Percentiles rank a stretch among this genome's conserved stretches.
Evolutionary conservation across 495 filamentous ascomycete genomes (phyloP).

Genomic region (Podospora conica): DNA sequence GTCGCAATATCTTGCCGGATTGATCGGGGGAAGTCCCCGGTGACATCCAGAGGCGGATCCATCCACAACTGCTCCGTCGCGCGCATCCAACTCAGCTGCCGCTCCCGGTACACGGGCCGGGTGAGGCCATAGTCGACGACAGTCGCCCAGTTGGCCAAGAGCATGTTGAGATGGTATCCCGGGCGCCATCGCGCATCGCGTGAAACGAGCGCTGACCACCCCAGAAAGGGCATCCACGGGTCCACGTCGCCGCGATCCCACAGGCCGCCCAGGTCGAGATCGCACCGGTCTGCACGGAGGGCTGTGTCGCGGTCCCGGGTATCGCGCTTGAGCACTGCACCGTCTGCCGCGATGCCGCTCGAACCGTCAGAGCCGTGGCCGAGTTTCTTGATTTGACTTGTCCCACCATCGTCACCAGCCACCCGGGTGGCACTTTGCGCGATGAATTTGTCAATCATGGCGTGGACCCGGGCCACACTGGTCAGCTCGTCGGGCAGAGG

Average conservation of each 20-base stretch:
- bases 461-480: background rate
- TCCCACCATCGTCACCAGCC: background rate
- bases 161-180: constrained; percentile 1
- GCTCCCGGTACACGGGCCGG: background rate
- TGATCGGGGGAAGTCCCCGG: background rate
- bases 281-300: background rate
- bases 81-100: background rate
- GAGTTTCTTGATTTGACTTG: background rate
- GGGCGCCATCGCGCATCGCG: background rate
- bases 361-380: background rate
- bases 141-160: background rate
- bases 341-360: background rate
- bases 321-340: background rate
- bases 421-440: background rate
- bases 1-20: background rate
- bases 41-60: background rate
- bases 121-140: constrained; percentile 2
- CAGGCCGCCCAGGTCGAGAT: background rate
- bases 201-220: background rate
- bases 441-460: background rate
- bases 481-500: background rate
- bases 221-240: background rate
- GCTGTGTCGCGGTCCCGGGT: background rate
- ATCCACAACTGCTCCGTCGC: background rate
- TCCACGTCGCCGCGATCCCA: background rate